phyloP scores from a whole-genome alignment of 257 asterid species.

The Fraxinus quadrangulata region DNA sequence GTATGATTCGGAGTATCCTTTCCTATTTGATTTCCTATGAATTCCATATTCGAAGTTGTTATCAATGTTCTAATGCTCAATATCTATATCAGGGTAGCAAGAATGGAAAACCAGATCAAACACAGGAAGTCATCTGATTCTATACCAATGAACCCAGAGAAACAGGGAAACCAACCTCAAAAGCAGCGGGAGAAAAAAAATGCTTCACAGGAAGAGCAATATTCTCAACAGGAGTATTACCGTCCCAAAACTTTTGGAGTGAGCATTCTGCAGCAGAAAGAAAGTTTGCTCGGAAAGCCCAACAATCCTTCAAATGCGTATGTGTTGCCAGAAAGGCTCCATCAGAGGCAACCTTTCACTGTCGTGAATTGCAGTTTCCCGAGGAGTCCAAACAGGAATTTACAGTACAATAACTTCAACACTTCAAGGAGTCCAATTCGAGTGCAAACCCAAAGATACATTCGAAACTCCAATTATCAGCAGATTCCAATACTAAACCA shows the following conservation, averaged over 20 bases:
- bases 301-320: neutral
- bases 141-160: constrained; percentile 22
- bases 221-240: constrained; percentile 10
- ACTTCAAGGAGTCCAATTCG: neutral
- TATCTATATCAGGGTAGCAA: constrained; percentile 31
- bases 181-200: constrained; percentile 19
- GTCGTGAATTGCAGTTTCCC: constrained; percentile 28
- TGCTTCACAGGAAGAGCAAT: constrained; percentile 1
- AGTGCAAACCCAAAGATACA: constrained; percentile 10
- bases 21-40: too few species aligned
- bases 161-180: constrained; percentile 22
- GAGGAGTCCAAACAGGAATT: constrained; percentile 19
- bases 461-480: constrained; percentile 6
- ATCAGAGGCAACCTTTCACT: constrained; percentile 46
- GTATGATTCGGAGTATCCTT: too few species aligned
- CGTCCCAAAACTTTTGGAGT: neutral
- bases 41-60: too few species aligned
- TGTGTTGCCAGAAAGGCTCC: constrained; percentile 23
- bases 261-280: constrained; percentile 17
- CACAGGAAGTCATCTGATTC: constrained; percentile 17
- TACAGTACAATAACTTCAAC: neutral
- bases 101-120: constrained; percentile 22
- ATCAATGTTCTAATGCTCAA: neutral
- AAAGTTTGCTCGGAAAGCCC: constrained; percentile 13
- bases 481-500: constrained; percentile 11